Percentiles rank a stretch among this genome's conserved stretches.
Evolutionary conservation across 2,329 filamentous ascomycete species (phyloP).

Genomic region (Neodidymelliopsis sp.): DNA sequence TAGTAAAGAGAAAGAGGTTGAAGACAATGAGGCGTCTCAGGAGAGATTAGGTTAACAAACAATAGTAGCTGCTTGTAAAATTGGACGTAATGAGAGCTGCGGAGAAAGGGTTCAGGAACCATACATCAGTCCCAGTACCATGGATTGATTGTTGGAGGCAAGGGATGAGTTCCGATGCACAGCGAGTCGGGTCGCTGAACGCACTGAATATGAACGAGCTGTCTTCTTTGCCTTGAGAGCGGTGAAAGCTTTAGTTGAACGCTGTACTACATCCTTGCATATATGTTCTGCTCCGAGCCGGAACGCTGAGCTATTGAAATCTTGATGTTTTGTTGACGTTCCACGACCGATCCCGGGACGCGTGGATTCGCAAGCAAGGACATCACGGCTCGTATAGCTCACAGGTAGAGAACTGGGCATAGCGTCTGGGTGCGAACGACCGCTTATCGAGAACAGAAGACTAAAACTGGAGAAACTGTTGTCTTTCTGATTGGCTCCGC

Average conservation of each 20-base stretch:
- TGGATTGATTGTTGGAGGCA: constrained; percentile 16
- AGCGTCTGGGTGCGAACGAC: constrained; percentile 8
- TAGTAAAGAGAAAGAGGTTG: background rate
- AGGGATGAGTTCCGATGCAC: constrained; percentile 22
- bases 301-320: constrained; percentile 15
- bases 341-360: constrained; percentile 25
- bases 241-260: constrained; percentile 25
- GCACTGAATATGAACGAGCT: constrained; percentile 30
- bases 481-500: constrained; percentile 3
- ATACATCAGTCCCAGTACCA: constrained; percentile 21
- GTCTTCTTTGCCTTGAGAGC: constrained; percentile 12
- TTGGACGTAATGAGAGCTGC: constrained; percentile 8
- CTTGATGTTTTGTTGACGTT: constrained; percentile 26
- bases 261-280: constrained; percentile 31
- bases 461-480: background rate
- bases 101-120: constrained; percentile 17
- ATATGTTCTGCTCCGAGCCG: constrained; percentile 17
- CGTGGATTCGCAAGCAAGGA: constrained; percentile 24
- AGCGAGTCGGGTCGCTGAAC: constrained; percentile 17
- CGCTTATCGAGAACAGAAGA: constrained; percentile 4
- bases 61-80: background rate
- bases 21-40: background rate
- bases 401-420: background rate
- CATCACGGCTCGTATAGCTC: constrained; percentile 7
- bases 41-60: background rate